Conservation (phyloP, 306 rosid species). For the Ormosia emarginata region DNA sequence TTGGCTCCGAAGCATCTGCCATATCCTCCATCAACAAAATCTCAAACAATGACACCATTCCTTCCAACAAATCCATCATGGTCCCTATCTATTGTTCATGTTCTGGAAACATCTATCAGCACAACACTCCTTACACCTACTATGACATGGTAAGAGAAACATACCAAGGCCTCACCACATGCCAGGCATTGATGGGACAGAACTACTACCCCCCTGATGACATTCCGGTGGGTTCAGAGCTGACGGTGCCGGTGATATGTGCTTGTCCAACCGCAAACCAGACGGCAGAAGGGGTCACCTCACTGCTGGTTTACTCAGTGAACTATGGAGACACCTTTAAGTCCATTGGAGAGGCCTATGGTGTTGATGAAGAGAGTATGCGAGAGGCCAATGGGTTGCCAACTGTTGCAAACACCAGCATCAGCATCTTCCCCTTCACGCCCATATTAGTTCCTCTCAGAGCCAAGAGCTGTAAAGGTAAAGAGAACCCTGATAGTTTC, state of each 20-base stretch:
- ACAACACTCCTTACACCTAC: conserved; percentile 40
- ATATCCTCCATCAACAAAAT: conserved; percentile 48
- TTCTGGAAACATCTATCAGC: conserved; percentile 49
- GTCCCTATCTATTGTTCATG: conserved; percentile 54
- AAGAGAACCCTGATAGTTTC: conserved; percentile 30
- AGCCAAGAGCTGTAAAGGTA: conserved; percentile 38
- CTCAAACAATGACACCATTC: conserved; percentile 23
- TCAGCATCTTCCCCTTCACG: background rate
- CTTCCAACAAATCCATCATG: conserved; percentile 26
- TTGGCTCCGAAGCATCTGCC: conserved; percentile 43
- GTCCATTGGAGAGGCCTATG: conserved; percentile 40
- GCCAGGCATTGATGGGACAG: conserved; percentile 50
- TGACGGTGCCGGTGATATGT: conserved; percentile 42
- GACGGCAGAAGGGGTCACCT: conserved; percentile 29
- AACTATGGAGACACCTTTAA: conserved; percentile 17
- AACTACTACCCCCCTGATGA: conserved; percentile 31
- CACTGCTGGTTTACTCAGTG: conserved; percentile 36
- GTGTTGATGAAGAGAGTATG: conserved; percentile 33
- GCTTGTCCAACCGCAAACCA: conserved; percentile 49
- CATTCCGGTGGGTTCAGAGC: conserved; percentile 31
- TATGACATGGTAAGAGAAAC: conserved; percentile 2
- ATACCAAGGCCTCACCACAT: conserved; percentile 55
- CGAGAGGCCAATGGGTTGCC: conserved; percentile 37
- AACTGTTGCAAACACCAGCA: background rate
- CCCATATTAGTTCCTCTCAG: conserved; percentile 49